Evolutionary conservation across 1,284 basidiomycete genomes (phyloP), one percentile per base, ranked within the genome.

Genomic region (Naganishia sp.): DNA sequence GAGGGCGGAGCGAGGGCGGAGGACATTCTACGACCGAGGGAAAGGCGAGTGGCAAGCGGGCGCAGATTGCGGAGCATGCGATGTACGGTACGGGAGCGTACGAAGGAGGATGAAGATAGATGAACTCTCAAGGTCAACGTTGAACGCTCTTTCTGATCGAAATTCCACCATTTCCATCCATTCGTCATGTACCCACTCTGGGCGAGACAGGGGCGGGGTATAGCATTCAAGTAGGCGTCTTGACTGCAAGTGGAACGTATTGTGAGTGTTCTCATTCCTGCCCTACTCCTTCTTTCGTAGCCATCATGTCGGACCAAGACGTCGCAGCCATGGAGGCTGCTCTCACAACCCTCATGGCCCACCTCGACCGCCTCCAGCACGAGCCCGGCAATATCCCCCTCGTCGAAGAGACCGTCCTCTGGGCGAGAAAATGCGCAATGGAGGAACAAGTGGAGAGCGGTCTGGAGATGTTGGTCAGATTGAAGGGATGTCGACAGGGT

Each of bases 381-480:
- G 35, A 62, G n/a, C 67, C 67, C 18, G 23, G 11, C 25, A 66
- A 68, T n/a, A 62, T 68, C 46, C 63, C 67, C 2, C 46, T 68
- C 10, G 23, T 68, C 18, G 45, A 51, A 28, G 31, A 52, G 31
- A 47, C 62, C 28, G 23, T 68, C 13, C 45, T 35, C 10, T n/a
- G 65, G 21, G 67, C 67, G 11, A 53, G 47, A 25, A 46, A 49
- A 35, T 52, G 49, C 45, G 55, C 53, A 2, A 68, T 68, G 64
- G 39, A 47, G n/a, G 63, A 68, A n/a, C 62, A 68, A 47, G 64
- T 60, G 2, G 55, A 47, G n/a, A 57, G 25, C 13, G 67, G 52
- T 17, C 7, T 62, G 58, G 67, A 68, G 41, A 66, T 66, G 57
- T 32, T 68, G 45, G 63, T 46, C 10, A 60, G 61, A 11, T 18